Percentiles rank a stretch among this genome's conserved stretches.
phyloP scores from a whole-genome alignment of 495 filamentous ascomycete species.

The Cercophora samala region DNA sequence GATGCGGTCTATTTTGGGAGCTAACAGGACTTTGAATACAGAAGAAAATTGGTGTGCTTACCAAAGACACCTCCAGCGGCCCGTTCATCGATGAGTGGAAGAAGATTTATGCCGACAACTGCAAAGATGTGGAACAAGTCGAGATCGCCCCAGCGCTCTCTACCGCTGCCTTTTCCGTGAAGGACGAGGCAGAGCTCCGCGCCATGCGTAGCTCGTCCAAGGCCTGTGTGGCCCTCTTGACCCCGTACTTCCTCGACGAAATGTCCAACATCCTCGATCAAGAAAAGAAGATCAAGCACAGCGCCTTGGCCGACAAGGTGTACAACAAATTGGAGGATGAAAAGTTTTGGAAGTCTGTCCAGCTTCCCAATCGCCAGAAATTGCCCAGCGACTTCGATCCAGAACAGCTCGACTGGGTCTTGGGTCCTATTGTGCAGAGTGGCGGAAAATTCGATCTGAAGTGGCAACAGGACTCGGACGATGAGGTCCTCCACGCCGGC shows the following conservation, averaged over 20 bases:
- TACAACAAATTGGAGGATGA: conserved; percentile 85
- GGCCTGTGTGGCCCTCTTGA: conserved; percentile 87
- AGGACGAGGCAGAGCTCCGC: conserved; percentile 93
- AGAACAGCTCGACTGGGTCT: conserved; percentile 88
- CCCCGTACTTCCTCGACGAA: conserved; percentile 92
- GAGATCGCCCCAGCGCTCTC: conserved; percentile 83
- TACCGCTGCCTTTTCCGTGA: conserved; percentile 79
- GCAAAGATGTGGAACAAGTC: conserved; percentile 82
- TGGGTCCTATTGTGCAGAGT: conserved; percentile 89
- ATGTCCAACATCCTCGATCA: conserved; percentile 94
- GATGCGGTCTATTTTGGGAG: not conserved
- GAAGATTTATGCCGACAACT: conserved; percentile 67
- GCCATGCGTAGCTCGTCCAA: conserved; percentile 89
- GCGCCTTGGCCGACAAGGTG: conserved; percentile 74
- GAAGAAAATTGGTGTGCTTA: conserved; percentile 84
- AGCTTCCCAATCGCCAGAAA: conserved; percentile 63
- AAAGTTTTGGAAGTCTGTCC: conserved; percentile 85
- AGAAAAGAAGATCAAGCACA: conserved; percentile 94
- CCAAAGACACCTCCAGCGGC: conserved; percentile 78
- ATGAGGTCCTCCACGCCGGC: conserved; percentile 83
- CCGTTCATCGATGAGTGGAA: conserved; percentile 97
- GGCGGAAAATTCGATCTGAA: conserved; percentile 92
- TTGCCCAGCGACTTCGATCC: conserved; percentile 83
- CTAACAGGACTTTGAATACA: conserved; percentile 28
- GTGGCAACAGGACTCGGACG: conserved; percentile 67